Percentiles rank a stretch among this genome's conserved stretches.
Evolutionary conservation across 2,329 filamentous ascomycete genomes (phyloP).

Genomic region (Stachybotrys elegans): DNA sequence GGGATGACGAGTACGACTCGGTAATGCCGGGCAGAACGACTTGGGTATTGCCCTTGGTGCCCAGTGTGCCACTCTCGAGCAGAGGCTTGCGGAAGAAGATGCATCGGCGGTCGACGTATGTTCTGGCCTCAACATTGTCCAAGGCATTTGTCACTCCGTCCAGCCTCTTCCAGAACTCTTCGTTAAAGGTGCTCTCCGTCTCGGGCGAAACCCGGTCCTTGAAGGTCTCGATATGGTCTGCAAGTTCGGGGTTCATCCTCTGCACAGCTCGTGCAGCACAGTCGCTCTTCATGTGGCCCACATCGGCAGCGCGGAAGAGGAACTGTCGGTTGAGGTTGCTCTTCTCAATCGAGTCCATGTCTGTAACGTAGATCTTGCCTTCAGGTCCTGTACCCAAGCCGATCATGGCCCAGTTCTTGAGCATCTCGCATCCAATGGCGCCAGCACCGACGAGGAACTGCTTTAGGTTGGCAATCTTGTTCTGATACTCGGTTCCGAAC

Average conservation of each 20-base stretch:
- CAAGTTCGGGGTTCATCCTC: constrained; percentile 90
- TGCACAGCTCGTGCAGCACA: constrained; percentile 86
- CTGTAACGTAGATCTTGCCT: constrained; percentile 87
- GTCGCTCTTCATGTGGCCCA: constrained; percentile 95
- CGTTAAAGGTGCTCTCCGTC: constrained; percentile 91
- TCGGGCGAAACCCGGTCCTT: constrained; percentile 88
- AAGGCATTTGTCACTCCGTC: constrained; percentile 95
- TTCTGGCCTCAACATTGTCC: constrained; percentile 95
- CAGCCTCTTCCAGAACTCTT: constrained; percentile 80
- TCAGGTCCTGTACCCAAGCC: constrained; percentile 83
- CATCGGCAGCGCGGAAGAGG: constrained; percentile 87
- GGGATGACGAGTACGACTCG: constrained; percentile 91
- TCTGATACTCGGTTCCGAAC: constrained; percentile 88
- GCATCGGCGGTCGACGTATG: constrained; percentile 92
- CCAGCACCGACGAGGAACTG: constrained; percentile 95
- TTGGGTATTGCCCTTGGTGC: constrained; percentile 97
- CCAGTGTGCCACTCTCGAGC: constrained; percentile 94
- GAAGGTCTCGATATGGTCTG: constrained; percentile 77
- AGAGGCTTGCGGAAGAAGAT: constrained; percentile 98
- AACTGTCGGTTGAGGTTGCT: constrained; percentile 98
- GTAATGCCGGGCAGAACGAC: constrained; percentile 87
- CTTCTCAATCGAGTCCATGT: constrained; percentile 98
- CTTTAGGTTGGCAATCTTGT: constrained; percentile 84
- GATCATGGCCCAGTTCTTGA: constrained; percentile 99
- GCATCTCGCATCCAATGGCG: constrained; percentile 97